Evolutionary conservation across 768 basidiomycete genomes (phyloP).

Genomic region (Favolaschia claudopus): DNA sequence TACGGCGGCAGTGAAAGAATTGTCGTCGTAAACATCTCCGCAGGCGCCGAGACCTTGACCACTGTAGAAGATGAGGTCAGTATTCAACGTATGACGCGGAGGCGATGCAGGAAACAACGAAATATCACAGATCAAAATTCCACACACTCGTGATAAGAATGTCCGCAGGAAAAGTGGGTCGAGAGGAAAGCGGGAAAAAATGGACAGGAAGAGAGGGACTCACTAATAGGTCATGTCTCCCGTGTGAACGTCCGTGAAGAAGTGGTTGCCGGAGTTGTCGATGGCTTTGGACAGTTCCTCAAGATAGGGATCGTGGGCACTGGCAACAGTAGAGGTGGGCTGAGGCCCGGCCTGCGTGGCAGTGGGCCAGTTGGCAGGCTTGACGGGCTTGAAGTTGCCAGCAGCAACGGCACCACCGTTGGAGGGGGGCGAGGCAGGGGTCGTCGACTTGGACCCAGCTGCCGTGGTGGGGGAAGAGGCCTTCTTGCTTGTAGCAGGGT

Average conservation of each 20-base stretch:
- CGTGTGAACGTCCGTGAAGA: constrained; percentile 31
- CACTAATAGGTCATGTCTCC: constrained; percentile 44
- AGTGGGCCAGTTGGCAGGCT: constrained; percentile 35
- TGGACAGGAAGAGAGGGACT: constrained; percentile 10
- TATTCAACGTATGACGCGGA: background rate
- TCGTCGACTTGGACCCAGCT: background rate
- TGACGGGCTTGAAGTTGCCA: constrained; percentile 21
- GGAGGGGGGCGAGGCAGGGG: constrained; percentile 15
- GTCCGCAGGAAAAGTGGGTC: no score
- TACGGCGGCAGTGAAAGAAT: constrained; percentile 39
- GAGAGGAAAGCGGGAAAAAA: background rate
- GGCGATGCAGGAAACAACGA: background rate
- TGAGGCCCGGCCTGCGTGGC: constrained; percentile 32
- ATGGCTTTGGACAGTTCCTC: constrained; percentile 36
- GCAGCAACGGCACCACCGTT: constrained; percentile 19
- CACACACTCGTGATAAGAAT: no score
- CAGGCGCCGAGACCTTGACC: constrained; percentile 39
- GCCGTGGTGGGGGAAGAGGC: constrained; percentile 12
- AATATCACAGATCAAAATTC: no score
- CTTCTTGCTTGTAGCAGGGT: constrained; percentile 4
- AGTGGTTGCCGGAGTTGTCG: constrained; percentile 32
- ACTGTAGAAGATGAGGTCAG: constrained; percentile 26
- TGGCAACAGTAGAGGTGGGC: constrained; percentile 33
- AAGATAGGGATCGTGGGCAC: constrained; percentile 36
- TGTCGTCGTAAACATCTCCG: constrained; percentile 40